phyloP scores from a whole-genome alignment of 805 yeast species.

The Dipodascopsis uninucleata region DNA sequence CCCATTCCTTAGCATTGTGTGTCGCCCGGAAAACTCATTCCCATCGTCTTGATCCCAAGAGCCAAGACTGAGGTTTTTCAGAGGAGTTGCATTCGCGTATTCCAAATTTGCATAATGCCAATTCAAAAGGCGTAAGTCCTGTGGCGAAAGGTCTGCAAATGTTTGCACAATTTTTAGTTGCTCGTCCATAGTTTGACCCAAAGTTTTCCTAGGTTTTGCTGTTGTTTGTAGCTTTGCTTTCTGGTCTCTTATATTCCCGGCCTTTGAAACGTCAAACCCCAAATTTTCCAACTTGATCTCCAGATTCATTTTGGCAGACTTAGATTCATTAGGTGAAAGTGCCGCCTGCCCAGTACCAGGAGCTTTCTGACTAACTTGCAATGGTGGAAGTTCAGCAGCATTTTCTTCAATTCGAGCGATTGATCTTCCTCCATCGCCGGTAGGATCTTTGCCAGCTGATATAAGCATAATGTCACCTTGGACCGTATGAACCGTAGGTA shows the following conservation, averaged over 20 bases:
- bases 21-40: conserved; percentile 41
- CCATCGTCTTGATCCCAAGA: conserved; percentile 44
- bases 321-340: too few species aligned
- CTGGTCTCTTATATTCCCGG: not conserved
- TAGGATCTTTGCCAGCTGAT: conserved; percentile 40
- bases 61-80: conserved; percentile 37
- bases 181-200: conserved; percentile 39
- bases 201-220: conserved; percentile 38
- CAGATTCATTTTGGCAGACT: conserved; percentile 9
- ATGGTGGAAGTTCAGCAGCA: conserved; percentile 34
- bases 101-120: conserved; percentile 45
- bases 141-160: conserved; percentile 36
- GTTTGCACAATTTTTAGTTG: conserved; percentile 34
- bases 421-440: conserved; percentile 36
- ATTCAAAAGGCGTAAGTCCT: conserved; percentile 38
- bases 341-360: not conserved
- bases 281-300: conserved; percentile 16
- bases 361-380: conserved; percentile 23
- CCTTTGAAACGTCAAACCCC: conserved; percentile 20
- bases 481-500: conserved; percentile 36
- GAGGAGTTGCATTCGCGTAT: conserved; percentile 37
- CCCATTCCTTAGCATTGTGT: conserved; percentile 37
- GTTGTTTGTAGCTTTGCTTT: conserved; percentile 29
- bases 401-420: conserved; percentile 40
- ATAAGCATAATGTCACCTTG: conserved; percentile 40